Evolutionary conservation across 2,329 filamentous ascomycete species (phyloP), one percentile per base, ranked within the genome.

Genomic region (Passalora sequoiae): DNA sequence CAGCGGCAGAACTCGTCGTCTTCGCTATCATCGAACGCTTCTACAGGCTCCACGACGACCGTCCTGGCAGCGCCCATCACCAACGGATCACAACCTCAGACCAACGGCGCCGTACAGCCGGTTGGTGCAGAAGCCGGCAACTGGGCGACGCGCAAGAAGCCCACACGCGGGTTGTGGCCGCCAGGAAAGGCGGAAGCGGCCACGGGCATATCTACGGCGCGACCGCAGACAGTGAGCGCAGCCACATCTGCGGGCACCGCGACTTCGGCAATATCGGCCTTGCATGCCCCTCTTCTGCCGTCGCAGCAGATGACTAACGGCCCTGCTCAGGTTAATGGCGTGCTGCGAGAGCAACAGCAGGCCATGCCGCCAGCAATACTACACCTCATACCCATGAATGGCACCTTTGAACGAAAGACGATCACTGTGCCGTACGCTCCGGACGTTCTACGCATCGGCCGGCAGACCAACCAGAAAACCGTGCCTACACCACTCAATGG

Each of bases 381-480:
- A 30, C 88, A 89, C 49, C 78, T 98, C 4, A 70, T 91, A 4
- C 94, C 92, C 1, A 80, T 97, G 59, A 98, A 98, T 61, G 87
- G 88, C 46, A 97, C 91, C 1, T 98, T 98, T 63, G 92, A 97
- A 66, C 83, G 89, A 60, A 98, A 98, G 69, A 92, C 89, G 31
- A 97, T 98, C 57, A 86, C 79, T 24, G 87, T 98, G 2, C 92
- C 92, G 0, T 95, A 86, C 63, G 86, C 80, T 52, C 92, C 92
- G n/a, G 91, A 97, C n/a, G 84, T 86, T 29, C 74, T 98, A 38
- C 83, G 89, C 51, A 95, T 98, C 60, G 92, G 92, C 32, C 84
- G 92, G 36, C 92, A 98, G 68, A 98, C 92, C 15, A 98, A 98
- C 66, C 86, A 88, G 54, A 97, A 95, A 68, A 97, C 92, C 0